Conservation (phyloP, 2,329 filamentous ascomycete species). For the Saccharata proteae region DNA sequence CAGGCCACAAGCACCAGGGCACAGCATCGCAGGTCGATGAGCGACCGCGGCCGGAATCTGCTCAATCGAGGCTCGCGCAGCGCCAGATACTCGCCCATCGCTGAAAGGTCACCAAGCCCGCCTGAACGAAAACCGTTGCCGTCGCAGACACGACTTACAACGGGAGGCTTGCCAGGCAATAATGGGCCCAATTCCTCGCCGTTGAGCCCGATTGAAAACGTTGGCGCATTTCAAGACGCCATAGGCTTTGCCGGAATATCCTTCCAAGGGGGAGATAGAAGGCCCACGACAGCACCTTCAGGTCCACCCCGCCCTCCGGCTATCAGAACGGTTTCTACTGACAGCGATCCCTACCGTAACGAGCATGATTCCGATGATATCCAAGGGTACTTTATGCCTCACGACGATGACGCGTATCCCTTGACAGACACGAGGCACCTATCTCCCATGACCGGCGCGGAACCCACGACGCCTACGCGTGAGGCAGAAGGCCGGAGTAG, state of each 20-base stretch:
- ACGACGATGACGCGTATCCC: constrained; percentile 46
- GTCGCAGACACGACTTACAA: too few relatives aligned
- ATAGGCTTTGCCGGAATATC: constrained; percentile 35
- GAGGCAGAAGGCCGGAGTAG: constrained; percentile 40
- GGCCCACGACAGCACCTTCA: constrained; percentile 28
- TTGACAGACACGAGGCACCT: constrained; percentile 45
- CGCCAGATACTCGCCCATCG: constrained; percentile 41
- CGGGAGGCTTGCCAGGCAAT: constrained; percentile 17
- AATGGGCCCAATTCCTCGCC: constrained; percentile 30
- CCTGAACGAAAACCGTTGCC: constrained; percentile 25
- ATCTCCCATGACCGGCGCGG: constrained; percentile 43
- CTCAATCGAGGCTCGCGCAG: constrained; percentile 29
- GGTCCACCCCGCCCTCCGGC: constrained; percentile 27
- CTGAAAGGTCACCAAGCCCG: constrained; percentile 39
- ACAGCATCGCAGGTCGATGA: constrained; percentile 33
- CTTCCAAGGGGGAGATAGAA: constrained; percentile 23
- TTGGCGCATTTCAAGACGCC: constrained; percentile 35
- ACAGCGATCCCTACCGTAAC: constrained; percentile 17
- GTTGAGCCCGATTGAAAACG: constrained; percentile 23
- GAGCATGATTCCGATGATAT: constrained; percentile 38
- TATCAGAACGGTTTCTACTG: constrained; percentile 3
- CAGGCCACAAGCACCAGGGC: too few relatives aligned
- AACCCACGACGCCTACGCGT: constrained; percentile 27
- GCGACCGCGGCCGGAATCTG: constrained; percentile 36
- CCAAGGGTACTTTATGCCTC: constrained; percentile 43